phyloP scores from a whole-genome alignment of 2,329 filamentous ascomycete genomes.

The Dryadomyces sulphureus region DNA sequence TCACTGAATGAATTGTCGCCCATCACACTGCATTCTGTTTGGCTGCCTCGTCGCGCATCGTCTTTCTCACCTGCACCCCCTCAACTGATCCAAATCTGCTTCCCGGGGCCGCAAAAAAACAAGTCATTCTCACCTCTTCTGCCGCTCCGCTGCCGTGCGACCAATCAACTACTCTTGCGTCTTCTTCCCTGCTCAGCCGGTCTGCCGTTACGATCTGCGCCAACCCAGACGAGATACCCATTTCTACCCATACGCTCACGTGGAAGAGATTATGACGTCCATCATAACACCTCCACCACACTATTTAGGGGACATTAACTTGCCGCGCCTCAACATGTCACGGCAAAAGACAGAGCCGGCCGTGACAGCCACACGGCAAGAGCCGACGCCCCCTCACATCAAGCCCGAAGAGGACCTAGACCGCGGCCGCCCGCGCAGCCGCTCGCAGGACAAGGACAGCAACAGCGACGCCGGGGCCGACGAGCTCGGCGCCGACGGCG shows the following conservation, averaged over 20 bases:
- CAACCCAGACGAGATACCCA: not conserved
- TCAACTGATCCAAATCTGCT: too few relatives aligned
- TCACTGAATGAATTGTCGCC: not conserved
- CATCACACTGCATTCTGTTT: not conserved
- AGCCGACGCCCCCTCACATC: constrained; percentile 24
- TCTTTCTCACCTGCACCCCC: not conserved
- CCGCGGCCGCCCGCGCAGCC: constrained; percentile 25
- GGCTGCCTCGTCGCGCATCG: not conserved
- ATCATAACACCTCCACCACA: constrained; percentile 19
- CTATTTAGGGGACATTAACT: constrained; percentile 23
- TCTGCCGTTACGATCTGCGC: too few relatives aligned
- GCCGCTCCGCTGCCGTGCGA: constrained; percentile 3
- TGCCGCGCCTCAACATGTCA: constrained; percentile 20
- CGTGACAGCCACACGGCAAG: constrained; percentile 26
- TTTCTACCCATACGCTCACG: not conserved
- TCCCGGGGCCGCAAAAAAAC: not conserved
- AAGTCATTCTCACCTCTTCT: not conserved
- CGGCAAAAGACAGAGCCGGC: constrained; percentile 19
- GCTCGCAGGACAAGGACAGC: constrained; percentile 25
- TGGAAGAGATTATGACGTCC: constrained; percentile 24
- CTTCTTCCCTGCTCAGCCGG: too few relatives aligned
- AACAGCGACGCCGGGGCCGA: constrained; percentile 24
- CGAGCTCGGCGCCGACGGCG: constrained; percentile 21
- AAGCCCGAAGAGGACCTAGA: constrained; percentile 25
- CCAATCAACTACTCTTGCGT: not conserved